Evolutionary conservation across 345 rosid species (phyloP), one percentile per base, ranked within the genome.

Genomic region (Eucalyptus leucophloia): DNA sequence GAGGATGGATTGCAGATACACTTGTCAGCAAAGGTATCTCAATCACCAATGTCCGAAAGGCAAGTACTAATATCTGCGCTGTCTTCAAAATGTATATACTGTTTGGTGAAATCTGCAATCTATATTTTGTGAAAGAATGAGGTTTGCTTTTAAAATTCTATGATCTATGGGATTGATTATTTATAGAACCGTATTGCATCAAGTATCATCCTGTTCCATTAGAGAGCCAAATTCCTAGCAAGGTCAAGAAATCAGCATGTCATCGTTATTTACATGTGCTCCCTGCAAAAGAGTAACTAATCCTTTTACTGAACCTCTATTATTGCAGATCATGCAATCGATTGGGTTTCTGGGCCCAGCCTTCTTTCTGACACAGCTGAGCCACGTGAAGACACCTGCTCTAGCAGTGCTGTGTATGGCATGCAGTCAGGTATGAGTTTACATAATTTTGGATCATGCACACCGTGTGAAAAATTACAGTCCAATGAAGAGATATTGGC

Each of bases 361-460:
- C 86, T 94, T 97, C 94, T 98, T 98, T 93, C 97, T 97, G 56
- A 92, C 97, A 28, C 99, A 95, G 94, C 92, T 97, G 91, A 96
- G 98, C 92, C 92, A 92, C 87, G 95, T 98, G 92, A 95, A 89
- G 92, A 95, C 99, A 88, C 99, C 99, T 89, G 96, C 96, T 60
- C 93, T 98, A 95, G 99, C 99, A 65, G 99, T 98, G 90, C 92
- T 98, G 89, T 98, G 99, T 94, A 98, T 98, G 99, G 98, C 99
- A 86, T 97, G 99, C 93, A 95, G 99, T 93, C 99, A 98, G 99
- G 99, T 98, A 90, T 88, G 92, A 65, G 87, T 88, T 88, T 62
- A 32, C 67, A 87, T 54, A 21, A 87, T 92, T 44, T 88, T 89
- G 6, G 47, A 42, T 42, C 47, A 2, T 54, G 19, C 49, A 9